Conservation (phyloP, 2,329 filamentous ascomycete species). For the Ascomycota sp. region DNA sequence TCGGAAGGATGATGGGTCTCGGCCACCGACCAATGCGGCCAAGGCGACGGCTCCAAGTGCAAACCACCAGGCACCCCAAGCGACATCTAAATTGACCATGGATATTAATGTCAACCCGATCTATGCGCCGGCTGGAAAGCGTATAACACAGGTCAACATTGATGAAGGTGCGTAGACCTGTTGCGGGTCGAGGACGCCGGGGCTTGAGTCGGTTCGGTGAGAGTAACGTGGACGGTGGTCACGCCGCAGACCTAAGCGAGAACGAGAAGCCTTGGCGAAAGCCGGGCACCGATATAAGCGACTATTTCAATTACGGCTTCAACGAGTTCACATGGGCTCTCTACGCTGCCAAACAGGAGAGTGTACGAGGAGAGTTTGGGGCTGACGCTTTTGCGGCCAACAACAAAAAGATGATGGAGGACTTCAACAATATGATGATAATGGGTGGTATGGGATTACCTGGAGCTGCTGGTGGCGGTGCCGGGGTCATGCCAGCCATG, state of each 20-base stretch:
- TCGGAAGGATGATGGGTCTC: conserved; percentile 24
- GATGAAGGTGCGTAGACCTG: conserved; percentile 31
- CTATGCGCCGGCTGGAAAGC: conserved; percentile 62
- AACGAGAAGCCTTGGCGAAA: conserved; percentile 91
- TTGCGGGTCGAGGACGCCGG: no score
- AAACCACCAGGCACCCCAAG: conserved; percentile 34
- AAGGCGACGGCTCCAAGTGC: conserved; percentile 22
- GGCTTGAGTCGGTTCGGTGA: conserved; percentile 1
- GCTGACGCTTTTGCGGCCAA: conserved; percentile 41
- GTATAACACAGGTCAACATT: conserved; percentile 56
- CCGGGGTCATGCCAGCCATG: conserved; percentile 29
- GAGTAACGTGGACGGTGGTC: no score
- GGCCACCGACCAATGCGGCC: conserved; percentile 6
- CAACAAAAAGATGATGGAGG: conserved; percentile 63
- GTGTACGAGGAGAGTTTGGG: conserved; percentile 54
- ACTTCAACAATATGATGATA: conserved; percentile 51
- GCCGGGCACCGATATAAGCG: conserved; percentile 81
- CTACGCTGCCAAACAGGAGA: conserved; percentile 77
- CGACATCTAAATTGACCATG: conserved; percentile 62
- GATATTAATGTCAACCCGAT: conserved; percentile 69
- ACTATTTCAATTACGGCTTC: conserved; percentile 98
- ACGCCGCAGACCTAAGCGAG: conserved; percentile 44
- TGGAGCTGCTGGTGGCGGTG: conserved; percentile 13
- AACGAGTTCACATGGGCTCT: conserved; percentile 96
- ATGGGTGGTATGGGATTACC: conserved; percentile 28